Evolutionary conservation across 2,329 filamentous ascomycete species (phyloP).

Genomic region (Grosmannia serpens): DNA sequence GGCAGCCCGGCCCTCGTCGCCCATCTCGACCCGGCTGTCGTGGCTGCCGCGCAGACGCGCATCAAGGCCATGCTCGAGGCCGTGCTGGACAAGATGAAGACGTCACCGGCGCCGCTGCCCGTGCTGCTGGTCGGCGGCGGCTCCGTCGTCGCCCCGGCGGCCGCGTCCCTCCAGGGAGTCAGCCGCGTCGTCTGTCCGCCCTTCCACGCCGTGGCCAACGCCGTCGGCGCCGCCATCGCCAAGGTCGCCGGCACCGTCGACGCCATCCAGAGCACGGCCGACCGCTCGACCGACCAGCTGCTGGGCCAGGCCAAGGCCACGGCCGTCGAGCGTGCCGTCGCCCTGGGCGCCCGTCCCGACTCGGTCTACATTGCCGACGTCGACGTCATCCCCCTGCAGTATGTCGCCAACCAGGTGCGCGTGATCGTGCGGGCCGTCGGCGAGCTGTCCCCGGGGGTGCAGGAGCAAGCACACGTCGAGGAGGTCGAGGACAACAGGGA

Average conservation of each 20-base stretch:
- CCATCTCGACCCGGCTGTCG: constrained; percentile 23
- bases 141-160: constrained; percentile 42
- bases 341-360: constrained; percentile 30
- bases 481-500: constrained; percentile 8
- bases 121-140: constrained; percentile 54
- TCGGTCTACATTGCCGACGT: constrained; percentile 38
- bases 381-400: constrained; percentile 42
- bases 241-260: constrained; percentile 43
- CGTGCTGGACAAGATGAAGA: constrained; percentile 51
- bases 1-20: constrained; percentile 23
- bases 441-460: not conserved
- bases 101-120: constrained; percentile 43
- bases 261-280: constrained; percentile 29
- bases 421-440: constrained; percentile 51
- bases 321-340: constrained; percentile 32
- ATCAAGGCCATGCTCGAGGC: constrained; percentile 44
- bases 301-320: constrained; percentile 26
- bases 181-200: constrained; percentile 38
- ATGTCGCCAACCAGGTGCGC: constrained; percentile 34
- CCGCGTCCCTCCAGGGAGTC: constrained; percentile 29
- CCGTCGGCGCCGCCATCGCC: constrained; percentile 52
- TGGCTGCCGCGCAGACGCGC: constrained; percentile 20
- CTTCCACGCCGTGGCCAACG: constrained; percentile 50
- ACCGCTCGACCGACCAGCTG: constrained; percentile 24
- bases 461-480: not conserved